Percentiles rank a stretch among this genome's conserved stretches.
These are phyloP conservation scores for Parascedosporium putredinis DNA, from an alignment of 2,329 filamentous ascomycete species.

Conservation along the genomic window DNA sequence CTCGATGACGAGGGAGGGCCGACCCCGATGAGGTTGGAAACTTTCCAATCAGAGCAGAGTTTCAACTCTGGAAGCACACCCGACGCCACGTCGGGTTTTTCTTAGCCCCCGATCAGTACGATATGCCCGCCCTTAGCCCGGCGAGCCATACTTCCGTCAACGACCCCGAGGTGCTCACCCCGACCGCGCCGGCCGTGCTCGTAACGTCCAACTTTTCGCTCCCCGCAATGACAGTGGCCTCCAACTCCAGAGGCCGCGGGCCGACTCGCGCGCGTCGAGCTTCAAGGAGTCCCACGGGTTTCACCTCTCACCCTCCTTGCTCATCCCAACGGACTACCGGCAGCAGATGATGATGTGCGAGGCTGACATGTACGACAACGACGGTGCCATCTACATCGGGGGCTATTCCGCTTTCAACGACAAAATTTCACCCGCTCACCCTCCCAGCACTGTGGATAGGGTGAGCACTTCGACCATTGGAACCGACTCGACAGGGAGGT, in stretches of 20 bases:
- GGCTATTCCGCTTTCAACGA: slow-evolving; percentile 12
- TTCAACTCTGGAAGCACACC: background rate
- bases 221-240: slow-evolving; percentile 28
- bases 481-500: slow-evolving; percentile 35
- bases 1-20: slow-evolving; percentile 13
- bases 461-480: slow-evolving; percentile 45
- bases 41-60: slow-evolving; percentile 1
- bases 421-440: slow-evolving; percentile 16
- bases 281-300: slow-evolving; percentile 52
- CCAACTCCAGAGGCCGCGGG: slow-evolving; percentile 14
- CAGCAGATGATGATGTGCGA: slow-evolving; percentile 36
- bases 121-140: slow-evolving; percentile 18
- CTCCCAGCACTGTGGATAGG: slow-evolving; percentile 30
- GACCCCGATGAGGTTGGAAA: slow-evolving; percentile 9
- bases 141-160: slow-evolving; percentile 14
- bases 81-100: slow-evolving; percentile 4
- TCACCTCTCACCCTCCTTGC: slow-evolving; percentile 48
- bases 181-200: slow-evolving; percentile 23
- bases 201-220: slow-evolving; percentile 42
- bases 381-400: slow-evolving; percentile 13
- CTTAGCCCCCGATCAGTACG: slow-evolving; percentile 5
- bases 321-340: slow-evolving; percentile 50
- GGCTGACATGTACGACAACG: slow-evolving; percentile 13
- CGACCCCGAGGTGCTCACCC: slow-evolving; percentile 34
- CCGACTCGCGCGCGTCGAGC: slow-evolving; percentile 38